Conservation (phyloP, 306 rosid genomes). For the Alnus glutinosa region DNA sequence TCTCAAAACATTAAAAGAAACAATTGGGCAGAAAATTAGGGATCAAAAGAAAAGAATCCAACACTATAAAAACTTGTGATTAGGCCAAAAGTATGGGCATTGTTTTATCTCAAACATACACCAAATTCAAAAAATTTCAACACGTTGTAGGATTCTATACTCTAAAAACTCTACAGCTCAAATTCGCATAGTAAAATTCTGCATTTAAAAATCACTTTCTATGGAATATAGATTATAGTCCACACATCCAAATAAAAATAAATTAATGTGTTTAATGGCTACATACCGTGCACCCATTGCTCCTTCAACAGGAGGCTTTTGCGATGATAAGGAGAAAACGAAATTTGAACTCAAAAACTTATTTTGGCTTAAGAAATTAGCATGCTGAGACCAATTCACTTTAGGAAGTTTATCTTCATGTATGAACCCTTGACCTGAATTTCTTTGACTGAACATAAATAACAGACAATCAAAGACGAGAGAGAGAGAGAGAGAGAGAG, state of each 20-base stretch:
- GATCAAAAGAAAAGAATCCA: not conserved
- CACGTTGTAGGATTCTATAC: not conserved
- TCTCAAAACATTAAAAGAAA: not conserved
- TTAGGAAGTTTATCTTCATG: slow-evolving; percentile 41
- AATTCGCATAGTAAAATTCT: not conserved
- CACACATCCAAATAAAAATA: not conserved
- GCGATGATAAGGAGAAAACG: slow-evolving; percentile 57
- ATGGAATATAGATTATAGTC: not conserved
- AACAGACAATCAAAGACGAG: not conserved
- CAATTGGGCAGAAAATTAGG: not conserved
- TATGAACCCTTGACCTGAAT: slow-evolving; percentile 27
- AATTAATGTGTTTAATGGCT: not conserved
- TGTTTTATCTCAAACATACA: slow-evolving; percentile 10
- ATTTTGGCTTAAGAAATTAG: slow-evolving; percentile 57
- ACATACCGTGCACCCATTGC: slow-evolving; percentile 36
- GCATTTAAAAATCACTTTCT: not conserved
- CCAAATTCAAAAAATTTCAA: not conserved
- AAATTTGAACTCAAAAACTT: slow-evolving; percentile 62
- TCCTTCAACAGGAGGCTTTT: slow-evolving; percentile 48
- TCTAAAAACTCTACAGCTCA: not conserved
- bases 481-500: not conserved
- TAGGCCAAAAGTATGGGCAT: not conserved
- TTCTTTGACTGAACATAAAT: slow-evolving; percentile 36
- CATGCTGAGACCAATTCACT: slow-evolving; percentile 66
- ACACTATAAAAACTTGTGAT: not conserved